Base-by-base conservation (phyloP, 1,284 basidiomycete species). In the Cryptococcus jaspeensis region DNA sequence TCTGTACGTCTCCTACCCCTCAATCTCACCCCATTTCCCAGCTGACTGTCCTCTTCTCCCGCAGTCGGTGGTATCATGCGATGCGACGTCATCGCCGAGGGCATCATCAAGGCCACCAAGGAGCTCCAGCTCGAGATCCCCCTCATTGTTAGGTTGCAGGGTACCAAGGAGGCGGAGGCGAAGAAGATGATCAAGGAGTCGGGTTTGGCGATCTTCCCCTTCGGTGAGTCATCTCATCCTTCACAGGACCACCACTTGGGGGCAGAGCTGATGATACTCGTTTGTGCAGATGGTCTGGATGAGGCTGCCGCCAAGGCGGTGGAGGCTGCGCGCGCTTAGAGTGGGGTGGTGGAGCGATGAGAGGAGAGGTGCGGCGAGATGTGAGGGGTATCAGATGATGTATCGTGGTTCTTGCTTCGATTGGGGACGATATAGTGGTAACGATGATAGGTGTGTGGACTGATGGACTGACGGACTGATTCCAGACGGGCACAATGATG, bases 21-120 rank as follows among this genome's bases (percentile, higher is more conserved):
- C 20, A 28, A 36, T 0, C 44, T 23, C 23, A 11, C 32, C 25
- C 39, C 22, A 35, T 28, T 22, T 46, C 7, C 3, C 7, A 15
- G 32, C 53, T 55, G 53, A 52, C 44, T 28, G 38, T 47, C 9
- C 16, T 48, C 40, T 7, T 18, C 18, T 49, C 42, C 28, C 11
- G 22, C 44, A 74, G 71, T 75, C 65, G 70, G 78, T 84, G 88
- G 87, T 74, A 99, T 97, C 80, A 99, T 99, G 92, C 87, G 95
- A 72, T 99, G 95, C 73, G 96, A 99, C 75, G 80, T 92, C 73
- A 93, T 93, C 67, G 92, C 92, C 16, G 91, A 95, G 80, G 95
- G 95, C 77, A 95, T 99, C 74, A 98, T 99, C 81, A 92, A 92
- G 74, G 95, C 95, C 23, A 92, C 94, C 47, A 90, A 91, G 78